Conservation (phyloP, 225 moss, liverwort and hornwort genomes). For the Climacium dendroides region DNA sequence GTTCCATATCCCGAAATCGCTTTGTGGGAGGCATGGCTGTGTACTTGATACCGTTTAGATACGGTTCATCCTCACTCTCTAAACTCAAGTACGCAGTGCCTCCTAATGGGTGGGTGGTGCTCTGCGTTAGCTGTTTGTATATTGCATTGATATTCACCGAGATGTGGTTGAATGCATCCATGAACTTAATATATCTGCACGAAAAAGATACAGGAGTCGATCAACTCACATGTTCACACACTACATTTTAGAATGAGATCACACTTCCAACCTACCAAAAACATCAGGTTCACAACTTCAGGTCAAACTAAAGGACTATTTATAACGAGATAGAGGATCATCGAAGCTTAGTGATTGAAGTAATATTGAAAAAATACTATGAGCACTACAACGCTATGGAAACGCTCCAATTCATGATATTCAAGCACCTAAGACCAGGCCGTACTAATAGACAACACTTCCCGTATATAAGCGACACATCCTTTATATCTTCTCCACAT, state of each 20-base stretch:
- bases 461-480: not conserved
- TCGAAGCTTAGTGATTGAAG: not conserved
- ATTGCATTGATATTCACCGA: slow-evolving; percentile 98
- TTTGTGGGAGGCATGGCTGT: slow-evolving; percentile 98
- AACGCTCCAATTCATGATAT: not conserved
- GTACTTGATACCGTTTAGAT: slow-evolving; percentile 89
- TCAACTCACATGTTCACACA: not conserved
- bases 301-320: not conserved
- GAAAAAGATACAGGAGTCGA: not conserved
- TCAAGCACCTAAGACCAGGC: not conserved
- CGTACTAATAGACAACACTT: not conserved
- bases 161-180: slow-evolving; percentile 96
- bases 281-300: not conserved
- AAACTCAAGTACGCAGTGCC: slow-evolving; percentile 89
- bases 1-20: slow-evolving; percentile 97
- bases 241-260: not conserved
- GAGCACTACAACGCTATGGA: not conserved
- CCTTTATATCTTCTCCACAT: not conserved
- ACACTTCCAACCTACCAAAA: not conserved
- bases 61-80: slow-evolving; percentile 93
- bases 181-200: slow-evolving; percentile 76
- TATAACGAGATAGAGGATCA: not conserved
- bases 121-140: slow-evolving; percentile 91
- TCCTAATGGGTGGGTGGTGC: slow-evolving; percentile 74
- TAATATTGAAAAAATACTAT: not conserved